phyloP scores from a whole-genome alignment of 2,329 filamentous ascomycete genomes.

The Fonsecaea nubica region DNA sequence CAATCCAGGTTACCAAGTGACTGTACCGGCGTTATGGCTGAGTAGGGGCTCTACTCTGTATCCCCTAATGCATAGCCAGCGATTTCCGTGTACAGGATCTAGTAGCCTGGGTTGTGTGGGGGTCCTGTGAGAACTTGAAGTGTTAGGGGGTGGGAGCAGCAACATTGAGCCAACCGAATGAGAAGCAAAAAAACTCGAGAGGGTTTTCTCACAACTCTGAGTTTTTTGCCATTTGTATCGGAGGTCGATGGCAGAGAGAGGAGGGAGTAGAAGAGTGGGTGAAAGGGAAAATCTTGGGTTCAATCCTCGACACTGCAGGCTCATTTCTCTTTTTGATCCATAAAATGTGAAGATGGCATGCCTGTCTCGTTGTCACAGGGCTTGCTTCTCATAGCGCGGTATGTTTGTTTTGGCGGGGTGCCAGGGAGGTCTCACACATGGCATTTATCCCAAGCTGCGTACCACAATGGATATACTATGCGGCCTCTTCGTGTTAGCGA shows the following conservation, averaged over 20 bases:
- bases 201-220: conserved; percentile 5
- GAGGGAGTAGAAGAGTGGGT: neutral
- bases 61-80: neutral
- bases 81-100: neutral
- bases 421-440: too few species aligned
- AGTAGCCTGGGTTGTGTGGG: neutral
- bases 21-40: neutral
- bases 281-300: neutral
- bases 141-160: neutral
- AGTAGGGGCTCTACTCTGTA: neutral
- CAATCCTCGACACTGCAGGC: neutral
- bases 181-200: neutral
- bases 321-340: neutral
- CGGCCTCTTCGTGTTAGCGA: neutral
- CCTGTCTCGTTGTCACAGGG: too few species aligned
- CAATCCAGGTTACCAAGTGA: conserved; percentile 1
- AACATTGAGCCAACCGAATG: neutral
- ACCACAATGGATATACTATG: neutral
- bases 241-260: too few species aligned
- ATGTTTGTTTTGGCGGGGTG: too few species aligned
- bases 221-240: neutral
- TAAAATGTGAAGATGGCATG: too few species aligned
- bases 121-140: neutral
- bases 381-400: too few species aligned
- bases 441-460: too few species aligned